These are phyloP conservation scores for Salisapilia sapeloensis DNA, from an alignment of 352 stramenopile genomes.

Conservation along the genomic window DNA sequence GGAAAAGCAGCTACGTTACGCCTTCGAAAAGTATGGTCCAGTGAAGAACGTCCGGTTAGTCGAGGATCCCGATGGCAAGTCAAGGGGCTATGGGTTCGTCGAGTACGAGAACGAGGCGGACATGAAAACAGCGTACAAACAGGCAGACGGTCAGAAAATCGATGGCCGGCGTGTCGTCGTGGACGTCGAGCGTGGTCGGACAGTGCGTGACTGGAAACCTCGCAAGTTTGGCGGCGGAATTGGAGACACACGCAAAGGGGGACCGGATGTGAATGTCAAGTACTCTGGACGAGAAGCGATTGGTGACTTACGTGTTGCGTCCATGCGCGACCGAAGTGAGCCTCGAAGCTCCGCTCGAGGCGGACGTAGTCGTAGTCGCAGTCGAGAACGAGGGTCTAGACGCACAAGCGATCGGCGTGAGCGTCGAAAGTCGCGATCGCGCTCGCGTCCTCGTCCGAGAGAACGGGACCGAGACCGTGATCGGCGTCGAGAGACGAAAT, in stretches of 20 bases:
- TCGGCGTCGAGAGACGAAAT: constrained; percentile 16
- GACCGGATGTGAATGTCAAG: constrained; percentile 70
- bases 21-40: constrained; percentile 91
- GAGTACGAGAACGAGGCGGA: constrained; percentile 97
- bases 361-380: constrained; percentile 9
- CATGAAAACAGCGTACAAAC: constrained; percentile 91
- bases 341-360: constrained; percentile 11
- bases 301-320: constrained; percentile 5
- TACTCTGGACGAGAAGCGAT: constrained; percentile 44
- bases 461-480: constrained; percentile 10
- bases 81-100: constrained; percentile 94
- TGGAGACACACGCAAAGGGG: constrained; percentile 72
- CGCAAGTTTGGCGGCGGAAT: constrained; percentile 90
- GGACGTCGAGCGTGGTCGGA: constrained; percentile 96
- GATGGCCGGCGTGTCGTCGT: constrained; percentile 93
- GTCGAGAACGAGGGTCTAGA: constrained; percentile 17
- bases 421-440: constrained; percentile 14
- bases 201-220: constrained; percentile 92
- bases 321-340: constrained; percentile 8
- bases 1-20: constrained; percentile 92
- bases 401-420: constrained; percentile 8
- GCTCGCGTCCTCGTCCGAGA: constrained; percentile 16
- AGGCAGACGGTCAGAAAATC: constrained; percentile 91
- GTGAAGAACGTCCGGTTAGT: constrained; percentile 84
- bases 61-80: constrained; percentile 81